A percentile compares a stretch with the other conserved stretches of the same genome.
Conservation (phyloP, 345 rosid species). For the Cochlearia excelsa region DNA sequence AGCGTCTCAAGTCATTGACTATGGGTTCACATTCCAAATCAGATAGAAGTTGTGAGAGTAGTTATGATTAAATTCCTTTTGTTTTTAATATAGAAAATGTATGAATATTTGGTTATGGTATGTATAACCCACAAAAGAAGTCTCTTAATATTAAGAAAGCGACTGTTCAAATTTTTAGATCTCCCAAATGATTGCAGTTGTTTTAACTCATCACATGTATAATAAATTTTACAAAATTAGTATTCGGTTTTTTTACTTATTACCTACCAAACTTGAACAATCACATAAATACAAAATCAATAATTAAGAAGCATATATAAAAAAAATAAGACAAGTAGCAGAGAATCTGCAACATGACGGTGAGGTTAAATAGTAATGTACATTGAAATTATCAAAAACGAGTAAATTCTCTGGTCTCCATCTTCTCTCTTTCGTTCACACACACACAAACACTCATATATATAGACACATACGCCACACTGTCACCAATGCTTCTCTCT, state of each 20-base stretch:
- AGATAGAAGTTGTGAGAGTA: constrained; percentile 21
- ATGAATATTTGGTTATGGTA: constrained; percentile 7
- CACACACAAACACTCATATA: constrained; percentile 23
- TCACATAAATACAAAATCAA: constrained; percentile 1
- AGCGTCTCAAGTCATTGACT: no score
- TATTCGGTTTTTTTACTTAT: constrained; percentile 5
- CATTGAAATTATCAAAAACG: constrained; percentile 25
- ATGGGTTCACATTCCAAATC: no score
- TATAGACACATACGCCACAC: constrained; percentile 21
- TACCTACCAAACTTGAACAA: constrained; percentile 1
- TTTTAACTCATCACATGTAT: constrained; percentile 15
- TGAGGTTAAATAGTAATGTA: constrained; percentile 30
- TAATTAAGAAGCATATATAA: neutral
- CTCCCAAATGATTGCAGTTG: constrained; percentile 28
- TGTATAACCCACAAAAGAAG: neutral
- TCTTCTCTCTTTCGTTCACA: constrained; percentile 33
- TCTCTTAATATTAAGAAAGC: constrained; percentile 9
- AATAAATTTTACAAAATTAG: neutral
- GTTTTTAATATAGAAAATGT: constrained; percentile 9
- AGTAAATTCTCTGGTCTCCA: constrained; percentile 34
- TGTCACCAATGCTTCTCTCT: constrained; percentile 24
- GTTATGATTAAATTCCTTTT: constrained; percentile 24
- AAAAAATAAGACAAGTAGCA: constrained; percentile 23
- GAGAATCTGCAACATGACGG: constrained; percentile 32
- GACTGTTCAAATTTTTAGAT: constrained; percentile 21